phyloP scores from a whole-genome alignment of 768 basidiomycete species.

The Fomitopsis serialis region DNA sequence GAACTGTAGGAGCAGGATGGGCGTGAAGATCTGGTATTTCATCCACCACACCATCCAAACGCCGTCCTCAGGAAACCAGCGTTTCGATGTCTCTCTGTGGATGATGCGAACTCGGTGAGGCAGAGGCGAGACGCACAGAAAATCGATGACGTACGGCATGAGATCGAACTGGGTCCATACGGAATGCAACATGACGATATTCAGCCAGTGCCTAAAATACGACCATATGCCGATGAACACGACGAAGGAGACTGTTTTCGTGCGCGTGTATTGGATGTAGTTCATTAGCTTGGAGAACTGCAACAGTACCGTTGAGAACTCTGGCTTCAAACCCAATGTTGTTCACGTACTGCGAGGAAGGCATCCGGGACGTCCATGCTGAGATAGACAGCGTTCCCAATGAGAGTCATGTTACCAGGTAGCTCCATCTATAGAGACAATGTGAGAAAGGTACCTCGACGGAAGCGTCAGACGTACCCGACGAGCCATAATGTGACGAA shows the following conservation, averaged over 20 bases:
- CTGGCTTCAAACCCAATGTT: not conserved
- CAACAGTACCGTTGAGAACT: not conserved
- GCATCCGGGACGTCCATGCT: slow-evolving; percentile 97
- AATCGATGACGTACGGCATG: slow-evolving; percentile 53
- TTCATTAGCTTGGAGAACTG: slow-evolving; percentile 85
- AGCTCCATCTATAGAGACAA: slow-evolving; percentile 63
- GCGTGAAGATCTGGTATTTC: slow-evolving; percentile 72
- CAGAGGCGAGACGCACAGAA: not conserved
- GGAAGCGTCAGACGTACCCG: slow-evolving; percentile 43
- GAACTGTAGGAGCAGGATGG: slow-evolving; percentile 69
- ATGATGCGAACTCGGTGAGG: not conserved
- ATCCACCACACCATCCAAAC: slow-evolving; percentile 75
- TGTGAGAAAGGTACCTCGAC: no score
- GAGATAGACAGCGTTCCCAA: slow-evolving; percentile 88
- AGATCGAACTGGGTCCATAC: slow-evolving; percentile 76
- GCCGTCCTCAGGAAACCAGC: slow-evolving; percentile 58
- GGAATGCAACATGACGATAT: slow-evolving; percentile 81
- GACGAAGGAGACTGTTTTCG: slow-evolving; percentile 59
- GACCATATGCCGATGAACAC: slow-evolving; percentile 75
- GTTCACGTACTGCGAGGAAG: slow-evolving; percentile 67
- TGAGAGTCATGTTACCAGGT: slow-evolving; percentile 71
- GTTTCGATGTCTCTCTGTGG: slow-evolving; percentile 44
- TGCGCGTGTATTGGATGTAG: slow-evolving; percentile 66
- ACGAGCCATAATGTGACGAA: slow-evolving; percentile 93
- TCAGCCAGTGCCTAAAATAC: slow-evolving; percentile 91